phyloP scores from a whole-genome alignment of 2,329 filamentous ascomycete genomes.

The Eutypa lata region DNA sequence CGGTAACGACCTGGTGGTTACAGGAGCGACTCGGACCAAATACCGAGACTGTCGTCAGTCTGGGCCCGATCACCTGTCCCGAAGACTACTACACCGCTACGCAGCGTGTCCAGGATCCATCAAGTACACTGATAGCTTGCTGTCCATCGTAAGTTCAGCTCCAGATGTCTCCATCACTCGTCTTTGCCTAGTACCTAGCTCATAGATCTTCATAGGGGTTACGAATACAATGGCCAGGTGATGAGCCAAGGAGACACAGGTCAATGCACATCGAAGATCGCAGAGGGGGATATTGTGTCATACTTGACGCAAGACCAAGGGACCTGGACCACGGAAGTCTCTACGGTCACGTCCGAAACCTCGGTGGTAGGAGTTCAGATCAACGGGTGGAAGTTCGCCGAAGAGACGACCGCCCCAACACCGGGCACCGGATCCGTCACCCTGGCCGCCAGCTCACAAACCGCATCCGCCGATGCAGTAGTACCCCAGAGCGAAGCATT shows the following conservation, averaged over 20 bases:
- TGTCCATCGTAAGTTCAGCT: conserved; percentile 13
- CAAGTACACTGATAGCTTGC: conserved; percentile 16
- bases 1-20: conserved; percentile 19
- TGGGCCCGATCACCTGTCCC: conserved; percentile 17
- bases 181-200: background rate
- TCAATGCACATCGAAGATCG: conserved; percentile 12
- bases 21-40: conserved; percentile 13
- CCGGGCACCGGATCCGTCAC: conserved; percentile 7
- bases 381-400: conserved; percentile 17
- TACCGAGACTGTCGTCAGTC: conserved; percentile 10
- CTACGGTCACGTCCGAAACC: conserved; percentile 8
- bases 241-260: conserved; percentile 9
- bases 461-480: background rate
- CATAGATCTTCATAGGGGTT: background rate
- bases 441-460: background rate
- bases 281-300: conserved; percentile 9
- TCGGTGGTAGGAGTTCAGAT: conserved; percentile 12
- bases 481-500: background rate
- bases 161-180: no score
- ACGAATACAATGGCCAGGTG: background rate
- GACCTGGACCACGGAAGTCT: conserved; percentile 11
- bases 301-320: conserved; percentile 5
- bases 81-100: conserved; percentile 17
- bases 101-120: conserved; percentile 9
- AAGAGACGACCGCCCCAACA: conserved; percentile 4